Conservation (phyloP, 2,329 filamentous ascomycete species). For the Talaromyces piceae region DNA sequence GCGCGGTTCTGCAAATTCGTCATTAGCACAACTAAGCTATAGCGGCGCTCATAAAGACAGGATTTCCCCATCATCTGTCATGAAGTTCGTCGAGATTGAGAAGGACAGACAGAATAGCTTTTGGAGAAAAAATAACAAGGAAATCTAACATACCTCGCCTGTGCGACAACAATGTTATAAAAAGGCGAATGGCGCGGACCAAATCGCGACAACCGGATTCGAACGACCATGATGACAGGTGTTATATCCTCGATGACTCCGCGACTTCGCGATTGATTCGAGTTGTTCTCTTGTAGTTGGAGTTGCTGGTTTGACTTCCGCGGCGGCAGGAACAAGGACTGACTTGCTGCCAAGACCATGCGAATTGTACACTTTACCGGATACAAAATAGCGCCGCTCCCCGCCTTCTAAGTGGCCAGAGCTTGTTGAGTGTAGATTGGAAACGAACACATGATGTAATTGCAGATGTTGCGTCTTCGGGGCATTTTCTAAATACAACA, state of each 20-base stretch:
- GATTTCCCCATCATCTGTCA: no score
- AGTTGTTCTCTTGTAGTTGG: constrained; percentile 1
- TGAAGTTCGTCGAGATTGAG: no score
- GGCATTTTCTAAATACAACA: no score
- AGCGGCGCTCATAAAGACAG: no score
- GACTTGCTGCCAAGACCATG: background rate
- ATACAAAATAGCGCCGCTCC: background rate
- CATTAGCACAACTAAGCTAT: background rate
- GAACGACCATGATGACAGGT: constrained; percentile 67
- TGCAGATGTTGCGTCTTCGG: background rate
- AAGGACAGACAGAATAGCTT: background rate
- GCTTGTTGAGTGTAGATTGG: background rate
- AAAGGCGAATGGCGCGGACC: constrained; percentile 81
- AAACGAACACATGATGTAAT: background rate
- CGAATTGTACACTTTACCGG: background rate
- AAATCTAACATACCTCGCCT: constrained; percentile 62
- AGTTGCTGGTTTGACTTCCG: background rate
- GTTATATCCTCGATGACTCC: no score
- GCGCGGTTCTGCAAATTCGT: constrained; percentile 58
- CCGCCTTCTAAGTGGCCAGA: background rate
- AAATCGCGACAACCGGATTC: constrained; percentile 89
- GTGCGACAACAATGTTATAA: constrained; percentile 95
- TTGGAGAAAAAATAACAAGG: background rate
- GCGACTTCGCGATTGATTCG: background rate
- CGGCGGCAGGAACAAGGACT: background rate